Evolutionary conservation across 768 basidiomycete species (phyloP).

Genomic region (Lentinula lateritia): DNA sequence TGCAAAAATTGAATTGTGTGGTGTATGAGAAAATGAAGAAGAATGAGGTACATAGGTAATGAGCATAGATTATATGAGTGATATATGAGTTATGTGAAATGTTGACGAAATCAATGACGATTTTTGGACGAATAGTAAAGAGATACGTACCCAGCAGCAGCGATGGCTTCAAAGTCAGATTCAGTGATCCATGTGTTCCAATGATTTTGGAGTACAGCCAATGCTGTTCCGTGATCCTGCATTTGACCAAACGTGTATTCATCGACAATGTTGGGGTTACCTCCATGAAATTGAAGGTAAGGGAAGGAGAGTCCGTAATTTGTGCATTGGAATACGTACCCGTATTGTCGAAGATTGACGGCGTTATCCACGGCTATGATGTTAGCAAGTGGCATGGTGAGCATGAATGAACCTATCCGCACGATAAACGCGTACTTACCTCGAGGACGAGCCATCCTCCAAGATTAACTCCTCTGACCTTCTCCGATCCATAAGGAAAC

Average conservation of each 20-base stretch:
- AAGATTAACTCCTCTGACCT: slow-evolving; percentile 80
- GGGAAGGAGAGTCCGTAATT: not conserved
- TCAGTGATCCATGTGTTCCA: slow-evolving; percentile 69
- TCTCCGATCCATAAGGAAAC: slow-evolving; percentile 70
- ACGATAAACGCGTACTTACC: slow-evolving; percentile 25
- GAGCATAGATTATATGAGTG: not conserved
- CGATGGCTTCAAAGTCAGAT: slow-evolving; percentile 61
- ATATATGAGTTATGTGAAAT: not conserved
- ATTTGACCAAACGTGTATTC: slow-evolving; percentile 58
- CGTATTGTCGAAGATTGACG: slow-evolving; percentile 63
- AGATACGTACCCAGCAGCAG: slow-evolving; percentile 52
- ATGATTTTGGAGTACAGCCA: slow-evolving; percentile 41
- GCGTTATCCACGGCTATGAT: slow-evolving; percentile 73
- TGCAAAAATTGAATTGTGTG: slow-evolving; percentile 1
- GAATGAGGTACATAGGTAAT: not conserved
- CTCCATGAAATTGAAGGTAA: not conserved
- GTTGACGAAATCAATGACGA: slow-evolving; percentile 1
- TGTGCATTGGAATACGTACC: slow-evolving; percentile 7
- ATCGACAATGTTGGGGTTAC: slow-evolving; percentile 50
- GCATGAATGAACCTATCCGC: not conserved
- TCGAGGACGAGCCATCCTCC: slow-evolving; percentile 54
- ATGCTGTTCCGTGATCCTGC: slow-evolving; percentile 35
- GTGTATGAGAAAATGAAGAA: not conserved
- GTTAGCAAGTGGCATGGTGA: not conserved
- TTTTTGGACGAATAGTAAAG: not conserved